Evolutionary conservation across 164 flowering plant genomes (phyloP), one percentile per base, ranked within the genome.

Genomic region (Macadamia tetraphylla): DNA sequence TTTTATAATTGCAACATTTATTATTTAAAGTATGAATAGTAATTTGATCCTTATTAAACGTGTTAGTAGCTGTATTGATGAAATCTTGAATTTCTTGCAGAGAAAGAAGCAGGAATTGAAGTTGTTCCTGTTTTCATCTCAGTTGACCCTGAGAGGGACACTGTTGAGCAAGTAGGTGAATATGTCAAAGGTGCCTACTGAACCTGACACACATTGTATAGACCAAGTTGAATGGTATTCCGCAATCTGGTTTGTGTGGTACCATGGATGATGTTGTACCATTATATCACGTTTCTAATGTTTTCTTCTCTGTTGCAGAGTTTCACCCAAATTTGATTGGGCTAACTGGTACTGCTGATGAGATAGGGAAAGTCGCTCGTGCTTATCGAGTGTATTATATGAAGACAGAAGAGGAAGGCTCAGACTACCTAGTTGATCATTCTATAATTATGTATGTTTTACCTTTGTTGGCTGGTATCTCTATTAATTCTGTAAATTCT

Each of bases 101-200:
- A 90, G 81, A 79, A 79, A 70, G 86, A 83, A 49, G 76, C 87
- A 12, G 86, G 87, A 32, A 53, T 88, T 60, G 94, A 90, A 53
- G 70, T 94, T 65, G 91, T 89, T 52, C 97, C 97, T 6, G 81
- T 92, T 57, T 94, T 94, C 77, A 92, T 92, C 58, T 88, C 97
- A 66, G 95, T 94, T 62, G 98, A 94, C 85, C 98, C 98, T 32
- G 98, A 94, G 80, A 86, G 98, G 81, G 98, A 92, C 73, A 88
- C 82, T 17, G 94, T 89, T 75, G 92, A 90, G 81, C 98, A 94
- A 83, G 95, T 94, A 23, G 70, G 81, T 15, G 97, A 86, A 73
- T 92, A 94, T 76, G 88, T 94, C 58, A 84, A 86, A 90, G 98
- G 98, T 94, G 70, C 58, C 62, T 64, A 44, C 61, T 58, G 49